These are phyloP conservation scores for Simmondsia chinensis DNA, from an alignment of 148 eudicot genomes.

Conservation along the genomic window DNA sequence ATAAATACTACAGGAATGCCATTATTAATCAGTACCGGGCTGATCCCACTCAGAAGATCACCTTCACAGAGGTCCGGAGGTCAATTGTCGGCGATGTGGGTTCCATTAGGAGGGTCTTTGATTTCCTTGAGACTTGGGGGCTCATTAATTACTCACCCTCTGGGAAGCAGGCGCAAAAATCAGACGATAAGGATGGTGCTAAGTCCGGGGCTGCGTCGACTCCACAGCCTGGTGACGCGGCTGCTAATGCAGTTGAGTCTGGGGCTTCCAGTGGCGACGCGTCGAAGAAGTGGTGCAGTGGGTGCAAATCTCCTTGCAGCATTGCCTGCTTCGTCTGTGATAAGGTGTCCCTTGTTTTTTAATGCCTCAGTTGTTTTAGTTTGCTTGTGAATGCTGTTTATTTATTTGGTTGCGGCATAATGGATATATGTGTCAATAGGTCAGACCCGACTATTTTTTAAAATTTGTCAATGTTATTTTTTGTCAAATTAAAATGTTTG, in stretches of 20 bases:
- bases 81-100: constrained; percentile 79
- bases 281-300: constrained; percentile 54
- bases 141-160: constrained; percentile 64
- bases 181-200: constrained; percentile 68
- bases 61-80: constrained; percentile 76
- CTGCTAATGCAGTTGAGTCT: constrained; percentile 5
- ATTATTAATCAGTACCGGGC: constrained; percentile 48
- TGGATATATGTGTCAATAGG: too few species aligned
- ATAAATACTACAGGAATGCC: constrained; percentile 73
- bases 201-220: constrained; percentile 5
- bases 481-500: too few species aligned
- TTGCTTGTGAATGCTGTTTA: too few species aligned
- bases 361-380: background rate
- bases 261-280: constrained; percentile 13
- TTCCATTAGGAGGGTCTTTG: constrained; percentile 71
- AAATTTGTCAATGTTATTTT: too few species aligned
- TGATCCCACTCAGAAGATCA: constrained; percentile 48
- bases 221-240: constrained; percentile 12
- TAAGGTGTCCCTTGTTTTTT: constrained; percentile 33
- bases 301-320: constrained; percentile 59
- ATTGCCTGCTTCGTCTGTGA: constrained; percentile 87
- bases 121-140: constrained; percentile 93
- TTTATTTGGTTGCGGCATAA: too few species aligned
- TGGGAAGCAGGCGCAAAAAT: constrained; percentile 30
- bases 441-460: too few species aligned